Percentiles rank a stretch among this genome's conserved stretches.
These are phyloP conservation scores for Filosporella fistucella DNA, from an alignment of 495 filamentous ascomycete genomes.

Conservation along the genomic window DNA sequence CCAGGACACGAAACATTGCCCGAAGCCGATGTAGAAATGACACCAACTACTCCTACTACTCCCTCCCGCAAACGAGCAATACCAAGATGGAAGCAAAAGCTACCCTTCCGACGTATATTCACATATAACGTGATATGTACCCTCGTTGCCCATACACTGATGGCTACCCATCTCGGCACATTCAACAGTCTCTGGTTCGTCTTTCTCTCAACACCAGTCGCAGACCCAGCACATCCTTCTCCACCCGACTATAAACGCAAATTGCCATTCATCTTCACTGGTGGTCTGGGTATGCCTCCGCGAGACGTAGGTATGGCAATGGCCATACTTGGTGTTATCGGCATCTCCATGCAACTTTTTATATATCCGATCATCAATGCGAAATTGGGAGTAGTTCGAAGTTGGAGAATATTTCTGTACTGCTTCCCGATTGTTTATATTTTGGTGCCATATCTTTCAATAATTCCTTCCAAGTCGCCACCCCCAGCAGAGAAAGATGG, in stretches of 20 bases:
- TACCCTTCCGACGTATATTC: conserved; percentile 73
- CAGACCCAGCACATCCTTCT: conserved; percentile 44
- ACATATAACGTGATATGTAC: conserved; percentile 71
- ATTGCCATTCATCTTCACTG: conserved; percentile 70
- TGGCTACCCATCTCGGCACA: conserved; percentile 75
- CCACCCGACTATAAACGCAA: conserved; percentile 30
- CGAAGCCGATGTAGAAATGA: conserved; percentile 9
- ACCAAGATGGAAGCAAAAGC: conserved; percentile 27
- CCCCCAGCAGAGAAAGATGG: conserved; percentile 64
- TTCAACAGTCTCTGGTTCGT: conserved; percentile 84
- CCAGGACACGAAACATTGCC: conserved; percentile 12
- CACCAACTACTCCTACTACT: conserved; percentile 7
- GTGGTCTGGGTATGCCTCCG: conserved; percentile 73
- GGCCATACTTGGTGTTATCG: conserved; percentile 69
- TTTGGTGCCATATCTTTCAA: conserved; percentile 65
- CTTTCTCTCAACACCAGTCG: conserved; percentile 77
- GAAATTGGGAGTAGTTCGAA: conserved; percentile 60
- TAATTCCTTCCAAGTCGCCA: conserved; percentile 55
- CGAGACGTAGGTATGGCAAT: conserved; percentile 72
- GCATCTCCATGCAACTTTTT: conserved; percentile 70
- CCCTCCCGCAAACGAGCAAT: conserved; percentile 8
- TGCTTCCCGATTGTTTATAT: conserved; percentile 73
- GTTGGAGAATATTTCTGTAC: conserved; percentile 61
- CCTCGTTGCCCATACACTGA: conserved; percentile 60
- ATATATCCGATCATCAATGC: conserved; percentile 67